Percentiles rank a stretch among this genome's conserved stretches.
Evolutionary conservation across 768 basidiomycete genomes (phyloP).

Genomic region (Boletus huronensis): DNA sequence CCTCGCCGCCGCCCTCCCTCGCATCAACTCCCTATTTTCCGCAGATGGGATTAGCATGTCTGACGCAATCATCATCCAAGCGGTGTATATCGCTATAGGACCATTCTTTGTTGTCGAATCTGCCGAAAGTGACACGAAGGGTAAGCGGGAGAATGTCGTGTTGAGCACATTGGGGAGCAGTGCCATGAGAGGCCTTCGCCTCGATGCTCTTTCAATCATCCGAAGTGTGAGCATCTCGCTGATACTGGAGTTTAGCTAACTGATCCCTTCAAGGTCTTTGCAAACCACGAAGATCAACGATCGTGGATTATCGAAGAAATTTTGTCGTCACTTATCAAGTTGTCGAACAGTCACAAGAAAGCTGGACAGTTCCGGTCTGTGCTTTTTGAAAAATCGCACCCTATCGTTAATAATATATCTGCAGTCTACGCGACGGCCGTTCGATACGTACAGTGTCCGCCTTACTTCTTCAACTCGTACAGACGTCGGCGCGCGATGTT

Average conservation of each 20-base stretch:
- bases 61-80: conserved; percentile 87
- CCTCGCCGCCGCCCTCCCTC: conserved; percentile 65
- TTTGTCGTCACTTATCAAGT: conserved; percentile 80
- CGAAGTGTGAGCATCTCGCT: conserved; percentile 60
- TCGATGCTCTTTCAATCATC: conserved; percentile 81
- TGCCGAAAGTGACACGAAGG: conserved; percentile 52
- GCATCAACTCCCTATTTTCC: conserved; percentile 70
- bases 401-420: neutral
- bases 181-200: conserved; percentile 75
- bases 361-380: conserved; percentile 84
- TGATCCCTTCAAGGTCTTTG: conserved; percentile 66
- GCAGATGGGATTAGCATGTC: conserved; percentile 71
- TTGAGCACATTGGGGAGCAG: conserved; percentile 69
- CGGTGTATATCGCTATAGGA: conserved; percentile 89
- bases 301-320: conserved; percentile 99
- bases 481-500: conserved; percentile 91
- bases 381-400: neutral
- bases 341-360: conserved; percentile 86
- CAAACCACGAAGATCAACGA: conserved; percentile 85
- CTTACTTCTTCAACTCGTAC: conserved; percentile 90
- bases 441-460: conserved; percentile 94
- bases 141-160: conserved; percentile 54
- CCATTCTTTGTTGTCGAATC: conserved; percentile 89
- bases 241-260: neutral
- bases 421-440: conserved; percentile 84